phyloP scores from a whole-genome alignment of 2,329 filamentous ascomycete genomes.

The Ascochyta lentis region DNA sequence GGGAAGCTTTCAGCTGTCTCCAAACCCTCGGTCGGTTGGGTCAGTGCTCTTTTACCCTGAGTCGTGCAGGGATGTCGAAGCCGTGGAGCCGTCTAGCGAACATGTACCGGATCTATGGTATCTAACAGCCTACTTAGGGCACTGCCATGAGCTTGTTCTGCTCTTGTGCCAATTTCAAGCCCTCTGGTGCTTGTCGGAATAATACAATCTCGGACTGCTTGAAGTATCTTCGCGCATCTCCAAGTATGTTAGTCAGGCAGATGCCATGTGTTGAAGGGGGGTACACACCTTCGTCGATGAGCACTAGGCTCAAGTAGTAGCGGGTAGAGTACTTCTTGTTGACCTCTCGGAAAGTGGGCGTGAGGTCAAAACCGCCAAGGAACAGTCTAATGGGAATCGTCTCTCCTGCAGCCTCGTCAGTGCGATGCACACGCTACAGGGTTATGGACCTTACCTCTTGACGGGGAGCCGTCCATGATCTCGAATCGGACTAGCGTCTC shows the following conservation, averaged over 20 bases:
- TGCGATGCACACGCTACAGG: neutral
- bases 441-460: constrained; percentile 68
- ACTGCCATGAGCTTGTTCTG: constrained; percentile 54
- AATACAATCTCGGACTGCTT: constrained; percentile 99
- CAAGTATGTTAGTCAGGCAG: constrained; percentile 14
- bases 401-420: constrained; percentile 61
- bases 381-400: constrained; percentile 97
- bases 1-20: constrained; percentile 5
- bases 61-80: neutral
- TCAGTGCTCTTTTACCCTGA: neutral
- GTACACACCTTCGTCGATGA: constrained; percentile 84
- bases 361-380: constrained; percentile 95
- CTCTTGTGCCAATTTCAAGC: constrained; percentile 55
- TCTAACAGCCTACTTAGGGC: constrained; percentile 31
- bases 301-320: constrained; percentile 94
- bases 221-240: constrained; percentile 95
- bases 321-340: constrained; percentile 99
- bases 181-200: constrained; percentile 75
- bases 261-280: neutral
- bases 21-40: neutral
- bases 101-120: neutral
- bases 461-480: constrained; percentile 99
- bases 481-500: constrained; percentile 97
- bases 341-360: constrained; percentile 97
- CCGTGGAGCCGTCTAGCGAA: neutral